Conservation (phyloP, 495 filamentous ascomycete genomes). For the Aeminium ludgeri region DNA sequence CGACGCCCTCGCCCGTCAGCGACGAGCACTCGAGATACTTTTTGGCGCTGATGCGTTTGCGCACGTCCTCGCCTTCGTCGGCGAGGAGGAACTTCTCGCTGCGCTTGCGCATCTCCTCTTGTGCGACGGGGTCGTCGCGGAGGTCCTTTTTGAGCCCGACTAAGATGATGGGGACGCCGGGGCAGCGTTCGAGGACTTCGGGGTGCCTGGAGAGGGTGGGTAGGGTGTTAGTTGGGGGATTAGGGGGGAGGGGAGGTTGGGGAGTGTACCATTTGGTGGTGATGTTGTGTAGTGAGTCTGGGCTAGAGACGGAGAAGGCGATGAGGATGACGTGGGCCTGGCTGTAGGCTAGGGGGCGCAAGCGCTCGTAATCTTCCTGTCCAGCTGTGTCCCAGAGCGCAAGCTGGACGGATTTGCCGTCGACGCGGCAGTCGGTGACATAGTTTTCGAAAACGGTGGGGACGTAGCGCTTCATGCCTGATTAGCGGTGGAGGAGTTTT, state of each 20-base stretch:
- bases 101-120: slow-evolving; percentile 96
- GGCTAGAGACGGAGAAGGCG: slow-evolving; percentile 87
- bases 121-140: slow-evolving; percentile 78
- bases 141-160: slow-evolving; percentile 98
- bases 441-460: slow-evolving; percentile 33
- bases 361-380: slow-evolving; percentile 38
- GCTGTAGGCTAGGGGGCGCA: slow-evolving; percentile 89
- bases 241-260: not conserved
- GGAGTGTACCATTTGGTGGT: slow-evolving; percentile 93
- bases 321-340: slow-evolving; percentile 97
- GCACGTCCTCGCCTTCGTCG: slow-evolving; percentile 63
- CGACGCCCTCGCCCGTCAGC: slow-evolving; percentile 91
- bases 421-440: slow-evolving; percentile 31
- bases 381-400: slow-evolving; percentile 34
- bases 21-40: slow-evolving; percentile 98
- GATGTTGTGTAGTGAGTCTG: slow-evolving; percentile 94
- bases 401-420: slow-evolving; percentile 32
- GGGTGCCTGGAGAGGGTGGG: slow-evolving; percentile 10
- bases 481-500: slow-evolving; percentile 9
- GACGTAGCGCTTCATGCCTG: slow-evolving; percentile 16
- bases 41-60: slow-evolving; percentile 70
- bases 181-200: slow-evolving; percentile 89
- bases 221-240: not conserved
- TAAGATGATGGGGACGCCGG: slow-evolving; percentile 83
- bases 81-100: slow-evolving; percentile 69